Percentiles rank a stretch among this genome's conserved stretches.
phyloP scores from a whole-genome alignment of 2,329 filamentous ascomycete genomes.

The Alternaria sp. region DNA sequence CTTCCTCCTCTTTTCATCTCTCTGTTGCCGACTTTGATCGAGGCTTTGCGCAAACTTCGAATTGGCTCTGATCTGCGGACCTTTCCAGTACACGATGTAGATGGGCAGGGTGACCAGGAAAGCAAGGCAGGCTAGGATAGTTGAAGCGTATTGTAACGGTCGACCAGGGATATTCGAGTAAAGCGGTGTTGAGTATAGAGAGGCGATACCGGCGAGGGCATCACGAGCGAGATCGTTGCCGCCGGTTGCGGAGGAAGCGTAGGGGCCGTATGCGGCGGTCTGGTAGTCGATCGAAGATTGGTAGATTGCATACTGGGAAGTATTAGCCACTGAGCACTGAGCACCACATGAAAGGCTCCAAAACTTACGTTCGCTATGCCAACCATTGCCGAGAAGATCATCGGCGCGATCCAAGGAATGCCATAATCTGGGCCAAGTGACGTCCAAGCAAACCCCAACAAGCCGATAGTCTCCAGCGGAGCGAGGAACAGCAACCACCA shows the following conservation, averaged over 20 bases:
- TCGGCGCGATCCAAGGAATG: conserved; percentile 72
- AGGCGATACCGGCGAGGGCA: conserved; percentile 74
- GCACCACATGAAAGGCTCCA: too few species aligned
- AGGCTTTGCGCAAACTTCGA: conserved; percentile 61
- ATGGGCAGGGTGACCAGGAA: conserved; percentile 60
- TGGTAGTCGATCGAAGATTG: conserved; percentile 82
- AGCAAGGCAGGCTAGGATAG: conserved; percentile 59
- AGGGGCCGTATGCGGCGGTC: conserved; percentile 74
- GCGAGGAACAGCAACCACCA: conserved; percentile 69
- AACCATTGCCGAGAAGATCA: conserved; percentile 69
- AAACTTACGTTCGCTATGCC: conserved; percentile 68
- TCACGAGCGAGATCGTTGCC: conserved; percentile 78
- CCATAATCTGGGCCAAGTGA: conserved; percentile 62
- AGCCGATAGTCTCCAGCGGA: conserved; percentile 68
- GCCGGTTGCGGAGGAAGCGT: conserved; percentile 76
- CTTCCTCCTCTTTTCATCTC: conserved; percentile 36
- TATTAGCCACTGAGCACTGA: not conserved
- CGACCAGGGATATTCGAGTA: conserved; percentile 42
- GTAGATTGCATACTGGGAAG: conserved; percentile 67
- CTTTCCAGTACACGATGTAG: conserved; percentile 64
- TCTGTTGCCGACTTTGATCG: conserved; percentile 37
- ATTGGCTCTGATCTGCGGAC: conserved; percentile 58
- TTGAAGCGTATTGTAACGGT: conserved; percentile 61
- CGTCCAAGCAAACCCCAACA: conserved; percentile 75
- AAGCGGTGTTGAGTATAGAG: conserved; percentile 67